Evolutionary conservation across 805 yeast species (phyloP).

Genomic region (Zygoascus flipseniorum): DNA sequence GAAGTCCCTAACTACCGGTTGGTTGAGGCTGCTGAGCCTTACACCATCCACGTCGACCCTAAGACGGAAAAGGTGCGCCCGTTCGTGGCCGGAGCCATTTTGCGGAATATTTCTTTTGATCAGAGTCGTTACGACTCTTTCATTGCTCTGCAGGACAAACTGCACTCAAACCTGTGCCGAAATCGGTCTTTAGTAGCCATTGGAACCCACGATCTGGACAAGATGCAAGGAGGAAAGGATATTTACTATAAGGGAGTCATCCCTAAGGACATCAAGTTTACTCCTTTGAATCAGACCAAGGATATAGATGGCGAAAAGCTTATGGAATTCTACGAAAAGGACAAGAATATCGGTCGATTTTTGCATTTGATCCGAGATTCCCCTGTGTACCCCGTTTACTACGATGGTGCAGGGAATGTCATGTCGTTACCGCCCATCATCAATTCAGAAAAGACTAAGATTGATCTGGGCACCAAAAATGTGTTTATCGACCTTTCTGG

Average conservation of each 20-base stretch:
- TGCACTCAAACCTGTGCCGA: slow-evolving; percentile 93
- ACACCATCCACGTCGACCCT: slow-evolving; percentile 54
- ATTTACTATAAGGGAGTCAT: slow-evolving; percentile 80
- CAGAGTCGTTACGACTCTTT: slow-evolving; percentile 87
- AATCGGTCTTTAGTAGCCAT: slow-evolving; percentile 95
- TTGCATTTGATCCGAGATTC: slow-evolving; percentile 81
- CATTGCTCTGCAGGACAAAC: slow-evolving; percentile 91
- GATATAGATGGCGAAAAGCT: slow-evolving; percentile 65
- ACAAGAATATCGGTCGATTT: slow-evolving; percentile 82
- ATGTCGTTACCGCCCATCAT: slow-evolving; percentile 96
- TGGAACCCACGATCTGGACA: slow-evolving; percentile 94
- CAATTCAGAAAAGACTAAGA: slow-evolving; percentile 85
- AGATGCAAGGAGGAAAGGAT: slow-evolving; percentile 42
- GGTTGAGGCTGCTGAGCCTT: slow-evolving; percentile 51
- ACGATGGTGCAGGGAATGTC: slow-evolving; percentile 66
- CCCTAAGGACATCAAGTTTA: slow-evolving; percentile 63
- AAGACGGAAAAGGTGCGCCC: slow-evolving; percentile 76
- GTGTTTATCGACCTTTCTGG: slow-evolving; percentile 93
- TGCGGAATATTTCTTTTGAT: slow-evolving; percentile 74
- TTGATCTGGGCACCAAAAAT: slow-evolving; percentile 73
- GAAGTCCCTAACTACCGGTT: slow-evolving; percentile 60
- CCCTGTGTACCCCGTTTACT: slow-evolving; percentile 84
- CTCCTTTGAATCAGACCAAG: slow-evolving; percentile 34
- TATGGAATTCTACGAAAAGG: slow-evolving; percentile 84
- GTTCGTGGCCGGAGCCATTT: slow-evolving; percentile 89